Evolutionary conservation across 768 basidiomycete species (phyloP).

Genomic region (Hysterangium stoloniferum): DNA sequence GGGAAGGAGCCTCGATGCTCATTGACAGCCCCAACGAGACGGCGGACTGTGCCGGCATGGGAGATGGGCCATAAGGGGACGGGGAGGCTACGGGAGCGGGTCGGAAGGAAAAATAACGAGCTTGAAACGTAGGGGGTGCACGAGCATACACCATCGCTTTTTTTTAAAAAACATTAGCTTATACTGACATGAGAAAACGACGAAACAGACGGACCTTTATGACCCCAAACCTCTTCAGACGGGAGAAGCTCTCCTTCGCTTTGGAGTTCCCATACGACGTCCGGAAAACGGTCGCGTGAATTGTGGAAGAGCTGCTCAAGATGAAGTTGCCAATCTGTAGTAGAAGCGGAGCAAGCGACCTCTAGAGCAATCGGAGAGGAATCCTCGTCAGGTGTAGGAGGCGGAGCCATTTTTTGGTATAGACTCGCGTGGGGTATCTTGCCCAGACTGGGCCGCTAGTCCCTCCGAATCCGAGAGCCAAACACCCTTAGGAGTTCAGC

Average conservation of each 20-base stretch:
- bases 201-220: slow-evolving; percentile 65
- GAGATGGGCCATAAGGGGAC: slow-evolving; percentile 41
- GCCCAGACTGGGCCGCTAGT: slow-evolving; percentile 1
- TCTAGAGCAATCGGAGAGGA: slow-evolving; percentile 43
- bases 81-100: slow-evolving; percentile 49
- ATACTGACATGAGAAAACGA: neutral
- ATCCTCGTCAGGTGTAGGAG: slow-evolving; percentile 8
- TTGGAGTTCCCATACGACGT: slow-evolving; percentile 84
- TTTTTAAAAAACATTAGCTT: neutral
- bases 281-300: slow-evolving; percentile 90
- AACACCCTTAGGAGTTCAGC: too few species aligned
- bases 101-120: slow-evolving; percentile 76
- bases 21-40: slow-evolving; percentile 47
- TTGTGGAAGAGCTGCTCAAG: slow-evolving; percentile 67
- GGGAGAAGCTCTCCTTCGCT: slow-evolving; percentile 42
- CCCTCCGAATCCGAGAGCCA: too few species aligned
- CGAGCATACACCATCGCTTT: slow-evolving; percentile 91
- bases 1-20: slow-evolving; percentile 34
- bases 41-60: slow-evolving; percentile 50
- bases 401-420: slow-evolving; percentile 10
- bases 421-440: slow-evolving; percentile 4
- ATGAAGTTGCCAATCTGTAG: slow-evolving; percentile 72
- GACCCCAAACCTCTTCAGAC: slow-evolving; percentile 72
- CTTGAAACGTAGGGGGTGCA: slow-evolving; percentile 87
- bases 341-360: slow-evolving; percentile 63